These are phyloP conservation scores for Helianthus tuberosus DNA, from an alignment of 129 eudicot species.

Conservation along the genomic window DNA sequence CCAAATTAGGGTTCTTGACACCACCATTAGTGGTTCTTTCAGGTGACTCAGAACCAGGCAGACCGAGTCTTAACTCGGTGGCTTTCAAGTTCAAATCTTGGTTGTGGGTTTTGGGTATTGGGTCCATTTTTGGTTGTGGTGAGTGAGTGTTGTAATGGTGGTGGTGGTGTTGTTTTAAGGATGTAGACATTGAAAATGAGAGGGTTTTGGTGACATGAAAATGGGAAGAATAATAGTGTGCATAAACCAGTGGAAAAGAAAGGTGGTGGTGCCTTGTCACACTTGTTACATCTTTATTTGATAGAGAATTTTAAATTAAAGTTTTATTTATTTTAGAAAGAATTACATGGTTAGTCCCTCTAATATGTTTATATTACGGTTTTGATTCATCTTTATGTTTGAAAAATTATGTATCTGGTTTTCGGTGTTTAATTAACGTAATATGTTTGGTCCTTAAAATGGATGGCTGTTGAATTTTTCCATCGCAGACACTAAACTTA, in stretches of 20 bases:
- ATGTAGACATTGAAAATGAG: constrained; percentile 36
- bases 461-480: too few relatives aligned
- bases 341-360: too few relatives aligned
- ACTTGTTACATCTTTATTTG: neutral
- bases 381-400: too few relatives aligned
- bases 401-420: too few relatives aligned
- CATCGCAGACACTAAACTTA: too few relatives aligned
- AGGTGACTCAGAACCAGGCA: constrained; percentile 82
- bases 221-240: constrained; percentile 25
- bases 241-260: constrained; percentile 21
- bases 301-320: neutral
- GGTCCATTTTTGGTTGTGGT: constrained; percentile 27
- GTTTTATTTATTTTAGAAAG: too few relatives aligned
- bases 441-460: too few relatives aligned
- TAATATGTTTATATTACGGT: too few relatives aligned
- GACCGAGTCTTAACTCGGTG: constrained; percentile 83
- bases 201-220: constrained; percentile 28
- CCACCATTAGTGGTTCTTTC: constrained; percentile 36
- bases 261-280: neutral
- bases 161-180: neutral
- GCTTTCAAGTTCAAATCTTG: constrained; percentile 66
- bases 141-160: neutral
- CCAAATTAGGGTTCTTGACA: constrained; percentile 27
- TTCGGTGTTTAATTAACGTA: neutral
- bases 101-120: constrained; percentile 8